These are phyloP conservation scores for Dactylellina sp. DNA, from an alignment of 2,329 filamentous ascomycete species.

Conservation along the genomic window DNA sequence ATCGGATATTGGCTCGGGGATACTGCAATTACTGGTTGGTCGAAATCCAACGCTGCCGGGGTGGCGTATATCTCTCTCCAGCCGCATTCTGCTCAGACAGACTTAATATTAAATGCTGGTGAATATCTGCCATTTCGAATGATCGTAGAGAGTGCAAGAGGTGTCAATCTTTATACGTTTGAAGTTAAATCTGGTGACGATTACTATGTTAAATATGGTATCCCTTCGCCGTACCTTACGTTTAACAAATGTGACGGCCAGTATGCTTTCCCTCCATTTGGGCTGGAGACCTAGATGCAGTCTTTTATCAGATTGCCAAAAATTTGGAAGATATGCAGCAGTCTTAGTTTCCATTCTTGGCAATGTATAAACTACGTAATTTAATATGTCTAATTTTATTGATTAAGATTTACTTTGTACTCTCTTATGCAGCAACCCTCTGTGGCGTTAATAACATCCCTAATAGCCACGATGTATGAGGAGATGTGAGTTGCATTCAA, in stretches of 20 bases:
- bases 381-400: no score
- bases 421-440: no score
- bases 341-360: no score
- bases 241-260: neutral
- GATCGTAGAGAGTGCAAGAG: neutral
- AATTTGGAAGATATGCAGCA: neutral
- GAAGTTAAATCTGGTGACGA: constrained; percentile 5
- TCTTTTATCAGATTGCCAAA: constrained; percentile 59
- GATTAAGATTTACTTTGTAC: no score
- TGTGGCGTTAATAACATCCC: no score
- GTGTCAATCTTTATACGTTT: neutral
- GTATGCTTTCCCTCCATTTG: neutral
- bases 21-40: constrained; percentile 3
- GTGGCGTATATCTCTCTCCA: neutral
- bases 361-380: no score
- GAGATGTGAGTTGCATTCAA: no score
- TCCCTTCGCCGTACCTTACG: constrained; percentile 8
- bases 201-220: constrained; percentile 1
- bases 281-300: constrained; percentile 32
- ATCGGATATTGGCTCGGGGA: constrained; percentile 15
- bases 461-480: no score
- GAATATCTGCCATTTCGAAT: constrained; percentile 21
- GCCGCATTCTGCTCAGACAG: neutral
- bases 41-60: constrained; percentile 8
- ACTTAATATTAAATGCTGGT: constrained; percentile 1